A percentile compares a stretch with the other conserved stretches of the same genome.
Evolutionary conservation across 2,329 filamentous ascomycete genomes (phyloP).

Genomic region (Sarocladium brachiariae): DNA sequence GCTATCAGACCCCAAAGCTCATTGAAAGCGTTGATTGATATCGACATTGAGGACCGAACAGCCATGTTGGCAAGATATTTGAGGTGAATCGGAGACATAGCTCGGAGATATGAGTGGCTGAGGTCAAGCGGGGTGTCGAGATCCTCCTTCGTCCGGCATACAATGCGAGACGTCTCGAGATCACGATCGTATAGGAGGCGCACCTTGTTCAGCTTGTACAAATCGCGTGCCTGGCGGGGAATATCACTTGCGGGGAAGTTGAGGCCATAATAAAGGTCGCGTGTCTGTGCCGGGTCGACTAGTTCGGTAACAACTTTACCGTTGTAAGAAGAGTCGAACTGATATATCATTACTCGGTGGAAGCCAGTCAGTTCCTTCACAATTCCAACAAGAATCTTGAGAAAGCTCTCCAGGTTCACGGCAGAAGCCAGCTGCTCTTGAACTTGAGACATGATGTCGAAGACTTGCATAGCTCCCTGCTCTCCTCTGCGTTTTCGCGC

Average conservation of each 20-base stretch:
- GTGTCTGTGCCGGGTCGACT: slow-evolving; percentile 71
- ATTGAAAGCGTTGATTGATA: slow-evolving; percentile 79
- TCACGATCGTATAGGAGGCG: slow-evolving; percentile 82
- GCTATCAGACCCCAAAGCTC: slow-evolving; percentile 85
- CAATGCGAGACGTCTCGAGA: slow-evolving; percentile 69
- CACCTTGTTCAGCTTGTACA: slow-evolving; percentile 87
- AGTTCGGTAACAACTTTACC: slow-evolving; percentile 83
- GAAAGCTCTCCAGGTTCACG: slow-evolving; percentile 60
- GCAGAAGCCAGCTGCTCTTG: slow-evolving; percentile 78
- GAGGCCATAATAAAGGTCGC: slow-evolving; percentile 79
- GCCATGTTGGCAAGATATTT: slow-evolving; percentile 87
- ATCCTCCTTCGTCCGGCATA: slow-evolving; percentile 70
- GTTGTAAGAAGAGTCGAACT: slow-evolving; percentile 78
- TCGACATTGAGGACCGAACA: slow-evolving; percentile 90
- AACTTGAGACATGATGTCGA: slow-evolving; percentile 86
- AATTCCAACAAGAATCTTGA: slow-evolving; percentile 77
- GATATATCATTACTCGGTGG: slow-evolving; percentile 88
- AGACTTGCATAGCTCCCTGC: slow-evolving; percentile 80
- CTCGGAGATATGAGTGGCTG: slow-evolving; percentile 75
- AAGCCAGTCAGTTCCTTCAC: slow-evolving; percentile 88
- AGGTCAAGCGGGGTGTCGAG: slow-evolving; percentile 72
- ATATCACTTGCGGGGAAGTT: slow-evolving; percentile 88
- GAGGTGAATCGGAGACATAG: slow-evolving; percentile 84
- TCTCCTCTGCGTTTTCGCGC: slow-evolving; percentile 70
- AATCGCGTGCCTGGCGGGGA: slow-evolving; percentile 75